Base-by-base conservation (phyloP, 163 green algal genomes). In the Volvox carteri region DNA sequence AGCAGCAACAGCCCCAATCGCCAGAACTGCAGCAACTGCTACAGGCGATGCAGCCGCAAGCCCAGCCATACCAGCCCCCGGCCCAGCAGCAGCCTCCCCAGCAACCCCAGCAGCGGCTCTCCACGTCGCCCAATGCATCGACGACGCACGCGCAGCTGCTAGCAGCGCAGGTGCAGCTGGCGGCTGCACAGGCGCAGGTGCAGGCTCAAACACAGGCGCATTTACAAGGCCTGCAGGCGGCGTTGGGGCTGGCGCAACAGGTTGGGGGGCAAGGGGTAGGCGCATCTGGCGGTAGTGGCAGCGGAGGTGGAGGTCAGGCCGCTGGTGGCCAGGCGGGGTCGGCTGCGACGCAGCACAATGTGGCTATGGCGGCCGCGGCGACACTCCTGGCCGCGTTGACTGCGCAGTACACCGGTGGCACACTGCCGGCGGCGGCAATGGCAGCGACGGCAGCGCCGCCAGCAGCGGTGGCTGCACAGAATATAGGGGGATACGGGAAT, bases 201-300 rank as follows among this genome's bases (percentile, higher is more conserved):
- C 73, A 80, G 46, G 65, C 65, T 33, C 65, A 75, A 33, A 12
- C 44, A 33, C 73, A 80, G 44, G 73, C 39, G 73, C 73, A 60
- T 46, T 46, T n/a, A 9, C 42, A 60, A 28, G 41, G 41, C 25
- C 11, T 80, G 73, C 42, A 62, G 73, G 54, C 28, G 54, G 54
- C 54, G 54, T 23, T 65, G 8, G 54, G 54, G 28, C 7, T 65
- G 54, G 54, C 54, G 54, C 54, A 65, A 23, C 54, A 65, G n/a
- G n/a, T n/a, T n/a, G n/a, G n/a, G n/a, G n/a, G n/a, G n/a, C n/a
- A n/a, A n/a, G n/a, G n/a, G n/a, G n/a, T n/a, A 65, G 28, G 54
- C 54, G 54, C 70, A 77, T 35, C 35, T 14, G 2, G 73, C 42
- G 28, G 28, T 25, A 18, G 44, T 44, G 25, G 54, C 54, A 12